A percentile compares a stretch with the other conserved stretches of the same genome.
Evolutionary conservation across 192 early-diverging fungal species (phyloP).

Genomic region (Podochytrium sp.): DNA sequence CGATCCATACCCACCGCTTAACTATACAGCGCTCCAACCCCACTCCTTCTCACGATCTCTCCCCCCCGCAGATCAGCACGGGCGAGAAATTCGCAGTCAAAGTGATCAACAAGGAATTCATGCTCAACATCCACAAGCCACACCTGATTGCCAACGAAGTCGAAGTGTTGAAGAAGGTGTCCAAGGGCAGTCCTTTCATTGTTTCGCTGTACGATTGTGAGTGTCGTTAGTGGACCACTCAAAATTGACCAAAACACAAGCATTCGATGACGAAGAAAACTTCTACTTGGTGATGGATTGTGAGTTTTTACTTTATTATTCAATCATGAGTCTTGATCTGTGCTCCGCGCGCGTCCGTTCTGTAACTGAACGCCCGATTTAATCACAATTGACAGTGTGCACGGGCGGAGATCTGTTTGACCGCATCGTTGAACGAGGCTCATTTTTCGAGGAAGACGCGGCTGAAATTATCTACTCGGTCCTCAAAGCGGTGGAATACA

Average conservation of each 20-base stretch:
- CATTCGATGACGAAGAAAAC: not conserved
- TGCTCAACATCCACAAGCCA: conserved; percentile 76
- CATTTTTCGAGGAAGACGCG: conserved; percentile 69
- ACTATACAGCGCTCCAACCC: not conserved
- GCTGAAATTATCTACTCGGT: conserved; percentile 71
- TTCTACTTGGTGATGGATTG: not conserved
- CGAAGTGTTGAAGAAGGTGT: conserved; percentile 76
- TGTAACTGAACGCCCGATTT: too few species aligned
- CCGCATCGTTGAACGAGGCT: conserved; percentile 66
- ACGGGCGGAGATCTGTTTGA: conserved; percentile 86
- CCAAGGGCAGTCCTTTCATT: conserved; percentile 80
- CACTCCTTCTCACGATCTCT: not conserved
- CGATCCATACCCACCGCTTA: not conserved
- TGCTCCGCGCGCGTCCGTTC: not conserved
- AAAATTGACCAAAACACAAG: too few species aligned
- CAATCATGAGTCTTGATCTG: not conserved
- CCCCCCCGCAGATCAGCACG: conserved; percentile 53
- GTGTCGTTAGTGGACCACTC: too few species aligned
- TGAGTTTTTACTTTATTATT: not conserved
- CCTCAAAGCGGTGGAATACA: conserved; percentile 74
- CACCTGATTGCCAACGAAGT: conserved; percentile 91
- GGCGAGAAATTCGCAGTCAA: conserved; percentile 84
- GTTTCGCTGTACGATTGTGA: conserved; percentile 81
- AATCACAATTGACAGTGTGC: too few species aligned
- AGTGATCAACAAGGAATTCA: conserved; percentile 84